Evolutionary conservation across 1,139 yeast genomes (phyloP), one percentile per base, ranked within the genome.

Genomic region (Candida sp.): DNA sequence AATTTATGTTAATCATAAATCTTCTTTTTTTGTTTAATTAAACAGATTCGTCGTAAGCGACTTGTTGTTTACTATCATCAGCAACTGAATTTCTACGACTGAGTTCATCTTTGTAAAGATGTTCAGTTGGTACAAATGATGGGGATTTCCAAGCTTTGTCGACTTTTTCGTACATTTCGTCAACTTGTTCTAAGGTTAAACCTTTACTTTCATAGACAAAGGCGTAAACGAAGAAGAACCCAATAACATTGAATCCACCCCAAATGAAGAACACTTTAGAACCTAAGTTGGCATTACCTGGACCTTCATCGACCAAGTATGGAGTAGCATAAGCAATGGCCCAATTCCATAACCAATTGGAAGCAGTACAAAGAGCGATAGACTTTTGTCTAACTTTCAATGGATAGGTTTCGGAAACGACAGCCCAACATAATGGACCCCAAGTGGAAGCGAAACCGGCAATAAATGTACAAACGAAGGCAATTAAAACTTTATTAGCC

Each of bases 381-480:
- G 87, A 83, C 63, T 80, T 81, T 52, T 84, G 86, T 65, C 91
- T 76, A 45, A 82, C 77, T 44, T 80, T 74, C 51, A 84, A 70
- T 37, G 87, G 82, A 70, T 73, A 84, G 44, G 81, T 70, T 61
- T 84, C 91, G 48, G 86, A 84, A 53, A 79, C 69, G 45, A 83
- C 68, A 42, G 83, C 87, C 90, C 90, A 84, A 41, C 80, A 79
- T 44, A 78, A 68, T 35, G 89, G 89, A 52, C 89, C 90, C 89
- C 89, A 84, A 23, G 87, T 75, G 41, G 86, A 68, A 33, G 89
- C 89, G 55, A 83, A 84, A 58, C 75, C 80, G 27, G 84, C 81
- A 60, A 82, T 82, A 57, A 81, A 84, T 41, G 77, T 64, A 75
- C 88, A 84, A 40, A 77, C 73, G 63, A 83, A 82, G 4, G 84